Base-by-base conservation (phyloP, 1,139 yeast genomes). In the Blastobotrys raffinosifermentans region DNA sequence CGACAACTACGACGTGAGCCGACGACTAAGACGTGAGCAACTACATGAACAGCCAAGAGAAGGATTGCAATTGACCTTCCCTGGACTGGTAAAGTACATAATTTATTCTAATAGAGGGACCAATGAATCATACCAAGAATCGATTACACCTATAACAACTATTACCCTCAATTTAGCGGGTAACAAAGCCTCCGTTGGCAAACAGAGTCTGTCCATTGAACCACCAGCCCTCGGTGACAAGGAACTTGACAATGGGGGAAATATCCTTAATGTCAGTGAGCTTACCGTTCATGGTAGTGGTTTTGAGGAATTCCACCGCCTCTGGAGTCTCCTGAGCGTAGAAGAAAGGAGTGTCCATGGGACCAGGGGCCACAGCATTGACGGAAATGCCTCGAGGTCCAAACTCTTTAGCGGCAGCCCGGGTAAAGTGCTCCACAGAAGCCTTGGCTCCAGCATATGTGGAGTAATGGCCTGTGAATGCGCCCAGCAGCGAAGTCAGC, bases 311-410 rank as follows among this genome's bases (percentile, higher is more conserved):
- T 23, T 62, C 77, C 37, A 77, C 67, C 42, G 73, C 70, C 17
- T 67, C 73, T 19, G 66, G 59, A 17, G 67, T 63, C 57, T 78
- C 84, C 58, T 75, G 80, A 15, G 75, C 73, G 49, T 76, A 76
- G 55, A 77, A 70, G 62, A 77, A 77, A 39, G 82, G 81, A 17
- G 83, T 77, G 51, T 77, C 82, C 81, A 77, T 77, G 32, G 84
- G 83, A 32, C 83, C 84, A 34, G 83, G 84, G 3, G 82, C 80
- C 42, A 77, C 73, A 50, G 72, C 66, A 50, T 73, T 75, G 49
- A 73, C 79, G 8, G 75, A 65, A 43, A 77, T 72, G 9, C 69
- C 66, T 48, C 63, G 69, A 16, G 62, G 56, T 19, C 60, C 63
- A 43, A 74, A 65, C 53, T 77, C 83, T 57, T 77, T 75, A n/a